A percentile compares a stretch with the other conserved stretches of the same genome.
These are phyloP conservation scores for Ormosia semicastrata DNA, from an alignment of 306 rosid species.

Conservation along the genomic window DNA sequence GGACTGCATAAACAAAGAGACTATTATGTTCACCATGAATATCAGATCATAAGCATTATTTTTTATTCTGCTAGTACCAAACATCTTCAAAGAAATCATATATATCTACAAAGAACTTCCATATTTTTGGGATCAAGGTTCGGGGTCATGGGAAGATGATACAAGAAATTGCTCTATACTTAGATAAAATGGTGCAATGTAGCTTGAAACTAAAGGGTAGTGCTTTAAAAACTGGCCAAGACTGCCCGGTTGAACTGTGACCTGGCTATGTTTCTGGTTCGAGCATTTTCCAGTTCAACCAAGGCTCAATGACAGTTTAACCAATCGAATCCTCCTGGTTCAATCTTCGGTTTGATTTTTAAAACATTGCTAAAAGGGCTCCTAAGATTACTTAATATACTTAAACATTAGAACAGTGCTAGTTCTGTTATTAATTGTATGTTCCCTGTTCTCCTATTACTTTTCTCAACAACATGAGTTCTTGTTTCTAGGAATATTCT, in stretches of 20 bases:
- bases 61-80: neutral
- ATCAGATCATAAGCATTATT: neutral
- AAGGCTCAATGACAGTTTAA: no score
- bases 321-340: no score
- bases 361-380: neutral
- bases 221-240: no score
- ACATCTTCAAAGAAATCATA: neutral
- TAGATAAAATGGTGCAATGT: neutral
- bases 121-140: neutral
- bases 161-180: neutral
- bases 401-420: neutral
- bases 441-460: neutral
- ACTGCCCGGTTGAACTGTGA: no score
- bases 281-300: no score
- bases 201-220: neutral
- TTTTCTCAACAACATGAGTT: neutral
- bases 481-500: neutral
- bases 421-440: neutral
- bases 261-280: no score
- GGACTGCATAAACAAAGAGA: constrained; percentile 36
- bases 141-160: neutral
- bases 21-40: constrained; percentile 5
- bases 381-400: neutral
- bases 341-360: no score
- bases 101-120: neutral